Evolutionary conservation across 1,284 basidiomycete species (phyloP).

Genomic region (Trametes versicolor): DNA sequence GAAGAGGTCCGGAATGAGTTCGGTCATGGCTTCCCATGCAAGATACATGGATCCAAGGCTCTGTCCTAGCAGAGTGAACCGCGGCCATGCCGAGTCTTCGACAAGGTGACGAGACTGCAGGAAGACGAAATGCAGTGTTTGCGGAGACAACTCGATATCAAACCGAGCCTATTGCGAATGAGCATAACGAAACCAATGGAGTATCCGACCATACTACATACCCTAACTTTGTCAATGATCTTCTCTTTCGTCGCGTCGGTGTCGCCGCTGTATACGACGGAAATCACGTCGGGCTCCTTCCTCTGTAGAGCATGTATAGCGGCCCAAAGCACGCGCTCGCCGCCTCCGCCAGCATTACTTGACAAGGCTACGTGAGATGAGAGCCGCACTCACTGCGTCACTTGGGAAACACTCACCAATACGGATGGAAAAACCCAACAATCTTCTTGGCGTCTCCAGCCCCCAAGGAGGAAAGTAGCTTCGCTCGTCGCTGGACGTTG

Average conservation of each 20-base stretch:
- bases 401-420: constrained; percentile 71
- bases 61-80: constrained; percentile 93
- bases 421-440: constrained; percentile 95
- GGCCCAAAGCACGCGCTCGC: constrained; percentile 96
- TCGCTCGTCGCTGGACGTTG: constrained; percentile 20
- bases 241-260: constrained; percentile 80
- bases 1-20: constrained; percentile 87
- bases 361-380: constrained; percentile 50
- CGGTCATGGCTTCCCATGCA: constrained; percentile 82
- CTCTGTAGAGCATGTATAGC: constrained; percentile 86
- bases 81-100: constrained; percentile 86
- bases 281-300: constrained; percentile 76
- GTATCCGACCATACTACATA: constrained; percentile 45
- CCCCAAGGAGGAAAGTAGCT: constrained; percentile 23
- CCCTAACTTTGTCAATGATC: constrained; percentile 87
- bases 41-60: constrained; percentile 88
- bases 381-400: constrained; percentile 30
- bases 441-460: constrained; percentile 50
- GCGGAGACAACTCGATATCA: constrained; percentile 76
- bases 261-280: constrained; percentile 93
- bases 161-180: constrained; percentile 73
- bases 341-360: constrained; percentile 97
- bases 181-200: background rate
- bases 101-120: constrained; percentile 78
- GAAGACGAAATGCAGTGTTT: constrained; percentile 81